These are phyloP conservation scores for Syncephalis plumigaleata DNA, from an alignment of 371 early-diverging fungal species.

Conservation along the genomic window DNA sequence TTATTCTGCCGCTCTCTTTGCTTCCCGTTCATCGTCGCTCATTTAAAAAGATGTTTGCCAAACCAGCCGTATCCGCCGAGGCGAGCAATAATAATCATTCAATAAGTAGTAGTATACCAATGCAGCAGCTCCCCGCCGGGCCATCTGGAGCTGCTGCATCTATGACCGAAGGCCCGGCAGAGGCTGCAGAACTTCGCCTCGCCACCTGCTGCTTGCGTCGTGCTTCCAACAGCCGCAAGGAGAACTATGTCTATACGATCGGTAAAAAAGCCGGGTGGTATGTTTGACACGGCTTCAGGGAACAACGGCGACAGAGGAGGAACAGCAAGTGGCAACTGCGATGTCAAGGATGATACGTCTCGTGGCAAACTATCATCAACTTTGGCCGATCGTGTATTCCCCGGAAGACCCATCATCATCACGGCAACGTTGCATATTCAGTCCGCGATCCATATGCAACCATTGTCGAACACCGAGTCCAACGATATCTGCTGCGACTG, in stretches of 20 bases:
- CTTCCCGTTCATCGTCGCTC: not conserved
- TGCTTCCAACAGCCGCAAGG: conserved; percentile 12
- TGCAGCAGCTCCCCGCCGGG: too few species aligned
- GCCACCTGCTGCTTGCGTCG: conserved; percentile 15
- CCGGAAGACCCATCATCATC: not conserved
- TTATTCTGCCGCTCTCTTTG: too few species aligned
- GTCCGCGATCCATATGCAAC: not conserved
- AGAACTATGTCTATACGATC: conserved; percentile 19
- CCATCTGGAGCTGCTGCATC: too few species aligned
- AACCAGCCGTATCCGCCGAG: not conserved
- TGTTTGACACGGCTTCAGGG: conserved; percentile 15
- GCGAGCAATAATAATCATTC: too few species aligned
- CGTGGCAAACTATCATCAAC: conserved; percentile 3
- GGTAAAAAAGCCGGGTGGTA: conserved; percentile 27
- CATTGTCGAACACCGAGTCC: not conserved
- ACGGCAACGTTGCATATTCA: not conserved
- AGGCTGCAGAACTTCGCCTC: not conserved
- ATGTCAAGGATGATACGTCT: too few species aligned
- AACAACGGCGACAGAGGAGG: conserved; percentile 7
- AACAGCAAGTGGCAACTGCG: conserved; percentile 9
- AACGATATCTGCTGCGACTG: conserved; percentile 4
- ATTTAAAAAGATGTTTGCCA: not conserved
- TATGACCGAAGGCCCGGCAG: too few species aligned
- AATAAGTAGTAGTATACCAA: too few species aligned
- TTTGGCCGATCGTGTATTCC: not conserved